These are phyloP conservation scores for Kwoniella botswanensis DNA, from an alignment of 768 basidiomycete species.

Conservation along the genomic window DNA sequence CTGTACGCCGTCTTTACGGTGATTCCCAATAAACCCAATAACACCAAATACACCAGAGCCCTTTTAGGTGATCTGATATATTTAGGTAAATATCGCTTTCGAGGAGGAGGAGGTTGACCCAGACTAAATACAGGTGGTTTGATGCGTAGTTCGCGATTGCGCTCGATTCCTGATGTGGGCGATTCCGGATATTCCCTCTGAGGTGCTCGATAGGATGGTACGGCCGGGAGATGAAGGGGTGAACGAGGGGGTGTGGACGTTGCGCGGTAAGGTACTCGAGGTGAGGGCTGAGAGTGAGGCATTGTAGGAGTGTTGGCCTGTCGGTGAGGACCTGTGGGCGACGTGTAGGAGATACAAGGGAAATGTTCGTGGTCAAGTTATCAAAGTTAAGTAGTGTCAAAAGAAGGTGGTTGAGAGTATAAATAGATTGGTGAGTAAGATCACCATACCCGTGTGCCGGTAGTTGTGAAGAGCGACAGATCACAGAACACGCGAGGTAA, in stretches of 20 bases:
- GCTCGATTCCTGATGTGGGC: conserved; percentile 14
- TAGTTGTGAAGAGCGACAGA: background rate
- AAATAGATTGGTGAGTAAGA: background rate
- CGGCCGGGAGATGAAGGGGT: conserved; percentile 1
- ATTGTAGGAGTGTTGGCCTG: background rate
- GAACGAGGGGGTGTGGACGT: conserved; percentile 23
- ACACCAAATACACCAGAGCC: conserved; percentile 8
- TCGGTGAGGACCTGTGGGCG: no score
- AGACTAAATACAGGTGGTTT: conserved; percentile 16
- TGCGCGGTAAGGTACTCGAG: conserved; percentile 24
- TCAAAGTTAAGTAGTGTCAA: no score
- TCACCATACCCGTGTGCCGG: background rate
- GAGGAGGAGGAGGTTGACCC: conserved; percentile 11
- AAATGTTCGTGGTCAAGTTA: no score
- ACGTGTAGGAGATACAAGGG: no score
- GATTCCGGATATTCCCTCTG: conserved; percentile 32
- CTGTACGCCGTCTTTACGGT: background rate
- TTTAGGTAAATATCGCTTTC: conserved; percentile 18
- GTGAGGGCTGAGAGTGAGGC: conserved; percentile 14
- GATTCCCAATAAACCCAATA: conserved; percentile 14
- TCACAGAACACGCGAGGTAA: no score
- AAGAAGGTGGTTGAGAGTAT: background rate
- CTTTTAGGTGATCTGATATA: conserved; percentile 21
- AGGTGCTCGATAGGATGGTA: background rate
- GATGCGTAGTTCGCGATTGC: background rate